Evolutionary conservation across 176 grass and related monocot species (phyloP), one percentile per base, ranked within the genome.

Genomic region (Hyparrhenia diplandra): DNA sequence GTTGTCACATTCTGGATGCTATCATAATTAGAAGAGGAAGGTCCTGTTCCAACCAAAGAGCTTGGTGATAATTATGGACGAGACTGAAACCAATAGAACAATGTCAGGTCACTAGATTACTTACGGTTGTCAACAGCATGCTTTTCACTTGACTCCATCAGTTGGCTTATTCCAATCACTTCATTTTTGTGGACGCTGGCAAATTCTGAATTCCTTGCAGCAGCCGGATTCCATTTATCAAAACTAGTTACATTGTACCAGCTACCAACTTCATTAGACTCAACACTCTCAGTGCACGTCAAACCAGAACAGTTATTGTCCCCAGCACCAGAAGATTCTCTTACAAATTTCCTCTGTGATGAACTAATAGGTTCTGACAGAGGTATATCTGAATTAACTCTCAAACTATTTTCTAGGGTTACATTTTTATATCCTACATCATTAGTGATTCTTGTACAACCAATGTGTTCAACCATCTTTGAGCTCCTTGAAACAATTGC

Each of bases 121-220:
- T 94, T 88, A 97, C 91, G 46, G 64, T 88, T 77, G 82, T 82
- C 73, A 73, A 77, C 21, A 36, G 59, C 59, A 47, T 73, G 80
- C 68, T 18, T 91, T 80, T 73, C 66, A 72, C 71, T 80, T 35
- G 84, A 77, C 41, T 83, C 82, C 41, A 25, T 77, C 67, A 85
- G 73, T 43, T 84, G 55, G 25, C 52, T 77, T 29, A 57, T 47
- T 74, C 49, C 66, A 76, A 80, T 47, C 41, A 80, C 31, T 63
- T 27, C 4, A 46, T 28, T 82, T 76, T 39, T 84, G 73, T 64
- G 46, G 8, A 76, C 40, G 76, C 57, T 67, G 17, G 60, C 32
- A 71, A 74, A 82, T 25, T 85, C 70, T 74, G 75, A 18, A 79
- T 85, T 85, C 75, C 39, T 76, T 60, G 83, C 77, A 74, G 54